Evolutionary conservation across 225 moss, liverwort and hornwort species (phyloP).

Genomic region (Lunularia cruciata): DNA sequence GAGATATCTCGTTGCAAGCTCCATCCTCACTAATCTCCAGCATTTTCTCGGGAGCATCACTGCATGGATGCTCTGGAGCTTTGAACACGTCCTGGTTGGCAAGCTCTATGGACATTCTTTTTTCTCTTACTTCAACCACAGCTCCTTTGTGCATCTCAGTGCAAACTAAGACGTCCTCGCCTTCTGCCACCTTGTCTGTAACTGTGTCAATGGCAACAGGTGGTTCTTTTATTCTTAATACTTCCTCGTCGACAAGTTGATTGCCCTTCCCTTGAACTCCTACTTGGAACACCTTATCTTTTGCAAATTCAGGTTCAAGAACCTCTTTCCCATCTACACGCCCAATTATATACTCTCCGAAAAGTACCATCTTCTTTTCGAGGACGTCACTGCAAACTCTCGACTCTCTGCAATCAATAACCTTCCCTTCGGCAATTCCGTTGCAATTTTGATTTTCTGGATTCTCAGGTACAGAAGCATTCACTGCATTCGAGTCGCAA

Average conservation of each 20-base stretch:
- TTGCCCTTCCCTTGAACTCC: not conserved
- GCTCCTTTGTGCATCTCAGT: not conserved
- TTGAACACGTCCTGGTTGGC: not conserved
- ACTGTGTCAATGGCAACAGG: not conserved
- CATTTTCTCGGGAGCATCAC: not conserved
- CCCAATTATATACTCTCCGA: no score
- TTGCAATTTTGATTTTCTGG: not conserved
- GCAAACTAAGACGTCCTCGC: not conserved
- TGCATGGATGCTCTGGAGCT: not conserved
- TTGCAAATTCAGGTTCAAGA: no score
- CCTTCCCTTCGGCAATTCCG: not conserved
- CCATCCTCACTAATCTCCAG: not conserved
- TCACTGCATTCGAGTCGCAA: not conserved
- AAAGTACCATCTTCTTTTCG: not conserved
- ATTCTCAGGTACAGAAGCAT: not conserved
- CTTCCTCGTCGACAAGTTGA: not conserved
- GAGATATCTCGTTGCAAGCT: not conserved
- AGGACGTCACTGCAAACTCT: not conserved
- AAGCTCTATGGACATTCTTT: not conserved
- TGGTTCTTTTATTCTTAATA: not conserved
- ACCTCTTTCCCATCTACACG: no score
- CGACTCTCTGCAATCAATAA: not conserved
- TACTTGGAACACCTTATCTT: no score
- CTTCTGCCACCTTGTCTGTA: not conserved
- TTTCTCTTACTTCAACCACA: not conserved